phyloP scores from a whole-genome alignment of 202 grass and related monocot species.

The Cymbopogon flexuosus region DNA sequence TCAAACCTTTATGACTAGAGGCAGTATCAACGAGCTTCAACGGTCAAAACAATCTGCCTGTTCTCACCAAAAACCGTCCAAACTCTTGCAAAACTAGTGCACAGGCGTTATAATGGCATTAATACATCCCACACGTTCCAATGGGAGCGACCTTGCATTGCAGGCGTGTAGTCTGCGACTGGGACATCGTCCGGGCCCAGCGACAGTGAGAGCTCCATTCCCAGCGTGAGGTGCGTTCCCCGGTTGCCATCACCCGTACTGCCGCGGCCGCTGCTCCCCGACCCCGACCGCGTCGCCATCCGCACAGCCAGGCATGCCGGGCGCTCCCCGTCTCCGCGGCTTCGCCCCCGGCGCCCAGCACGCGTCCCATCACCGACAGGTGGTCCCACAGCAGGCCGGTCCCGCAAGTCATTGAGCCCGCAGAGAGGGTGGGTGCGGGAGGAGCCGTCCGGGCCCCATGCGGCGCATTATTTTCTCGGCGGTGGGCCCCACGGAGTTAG shows the following conservation, averaged over 20 bases:
- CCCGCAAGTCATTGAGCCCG: accelerated
- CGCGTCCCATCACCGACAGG: accelerated
- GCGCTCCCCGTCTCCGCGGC: not conserved
- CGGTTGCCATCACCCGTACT: slow-evolving; percentile 22
- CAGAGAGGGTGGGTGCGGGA: accelerated
- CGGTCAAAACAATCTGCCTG: no score
- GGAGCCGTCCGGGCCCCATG: accelerated
- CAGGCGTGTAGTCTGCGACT: not conserved
- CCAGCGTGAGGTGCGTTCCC: not conserved
- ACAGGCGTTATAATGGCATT: no score
- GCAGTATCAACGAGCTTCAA: no score
- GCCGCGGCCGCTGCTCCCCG: not conserved
- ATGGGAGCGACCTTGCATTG: not conserved
- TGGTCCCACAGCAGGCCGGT: accelerated
- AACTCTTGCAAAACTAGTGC: no score
- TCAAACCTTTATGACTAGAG: no score
- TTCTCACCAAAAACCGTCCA: no score
- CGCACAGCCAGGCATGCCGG: slow-evolving; percentile 9
- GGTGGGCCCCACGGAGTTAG: not conserved
- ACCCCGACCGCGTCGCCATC: slow-evolving; percentile 32
- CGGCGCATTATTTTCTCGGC: not conserved
- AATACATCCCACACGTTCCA: not conserved
- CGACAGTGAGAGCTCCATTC: slow-evolving; percentile 13
- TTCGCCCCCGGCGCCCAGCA: not conserved
- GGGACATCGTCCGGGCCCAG: not conserved